Evolutionary conservation across 176 grass and related monocot genomes (phyloP), one percentile per base, ranked within the genome.

Genomic region (Poa pratensis): DNA sequence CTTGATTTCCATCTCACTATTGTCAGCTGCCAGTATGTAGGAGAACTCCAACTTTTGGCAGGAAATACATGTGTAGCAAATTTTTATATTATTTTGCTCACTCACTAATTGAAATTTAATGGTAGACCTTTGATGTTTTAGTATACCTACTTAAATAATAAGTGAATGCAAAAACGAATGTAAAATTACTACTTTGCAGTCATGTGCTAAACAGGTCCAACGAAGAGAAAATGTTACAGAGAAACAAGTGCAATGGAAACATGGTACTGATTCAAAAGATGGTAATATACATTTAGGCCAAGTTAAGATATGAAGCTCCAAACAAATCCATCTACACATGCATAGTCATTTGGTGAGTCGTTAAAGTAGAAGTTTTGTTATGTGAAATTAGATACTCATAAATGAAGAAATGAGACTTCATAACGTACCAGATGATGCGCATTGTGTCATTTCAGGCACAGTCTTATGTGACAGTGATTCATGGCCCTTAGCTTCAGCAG

Each of bases 401-500:
- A 73, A 84, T 79, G 51, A 75, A 73, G 68, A 76, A 50, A 69
- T 30, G 61, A 72, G 80, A 78, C 6, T 37, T 76, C 13, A 70
- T 43, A 75, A 76, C 27, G 52, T 90, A 92, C 90, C 91, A 83
- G 88, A 79, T 76, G 72, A 5, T 45, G 77, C 17, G 23, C 86
- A 82, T 6, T 78, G 91, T 13, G 65, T 78, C 59, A 86, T 42
- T 83, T 91, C 88, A 89, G 82, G 76, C 43, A 59, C 72, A 80
- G 70, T 86, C 87, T 87, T 85, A 76, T 90, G 80, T n/a, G 69
- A 65, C 55, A 82, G 45, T 71, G 69, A 88, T 40, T 89, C 87
- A 77, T 73, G 82, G 28, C 59, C 82, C 88, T 91, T 88, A 43
- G 57, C 48, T 78, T 89, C 94, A 80, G 71, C 62, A 77, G 67